These are phyloP conservation scores for Sporothrix inflata DNA, from an alignment of 2,329 filamentous ascomycete genomes.

Conservation along the genomic window DNA sequence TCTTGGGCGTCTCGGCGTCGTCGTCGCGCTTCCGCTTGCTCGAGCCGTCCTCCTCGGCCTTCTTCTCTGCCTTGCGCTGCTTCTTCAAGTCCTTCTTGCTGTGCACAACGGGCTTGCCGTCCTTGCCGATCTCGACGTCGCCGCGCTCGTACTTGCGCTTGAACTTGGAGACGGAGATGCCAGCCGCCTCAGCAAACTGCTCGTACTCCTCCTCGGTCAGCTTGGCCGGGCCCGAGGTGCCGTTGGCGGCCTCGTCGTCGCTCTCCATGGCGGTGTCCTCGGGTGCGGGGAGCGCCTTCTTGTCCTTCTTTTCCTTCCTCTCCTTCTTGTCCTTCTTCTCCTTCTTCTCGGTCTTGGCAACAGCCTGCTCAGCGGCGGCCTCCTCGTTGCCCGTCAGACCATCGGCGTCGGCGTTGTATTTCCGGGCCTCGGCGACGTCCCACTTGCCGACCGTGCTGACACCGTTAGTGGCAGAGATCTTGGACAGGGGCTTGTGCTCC, in stretches of 20 bases:
- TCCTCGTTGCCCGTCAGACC: constrained; percentile 73
- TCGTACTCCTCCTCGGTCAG: constrained; percentile 61
- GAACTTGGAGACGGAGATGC: constrained; percentile 75
- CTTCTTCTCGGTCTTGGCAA: constrained; percentile 48
- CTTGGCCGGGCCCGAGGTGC: constrained; percentile 40
- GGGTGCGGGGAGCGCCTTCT: constrained; percentile 14
- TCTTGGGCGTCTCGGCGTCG: constrained; percentile 62
- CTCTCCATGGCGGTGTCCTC: constrained; percentile 30
- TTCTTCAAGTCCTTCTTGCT: constrained; percentile 53
- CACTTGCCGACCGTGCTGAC: constrained; percentile 69
- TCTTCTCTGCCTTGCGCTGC: constrained; percentile 37
- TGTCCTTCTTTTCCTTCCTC: constrained; percentile 34
- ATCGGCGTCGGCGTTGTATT: constrained; percentile 95
- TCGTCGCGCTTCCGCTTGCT: constrained; percentile 71
- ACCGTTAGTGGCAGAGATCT: constrained; percentile 42
- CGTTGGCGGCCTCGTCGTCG: constrained; percentile 24
- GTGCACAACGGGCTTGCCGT: constrained; percentile 67
- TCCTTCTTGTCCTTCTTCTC: constrained; percentile 35
- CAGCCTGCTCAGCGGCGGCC: constrained; percentile 50
- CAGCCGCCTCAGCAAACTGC: constrained; percentile 65
- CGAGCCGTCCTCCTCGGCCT: constrained; percentile 46
- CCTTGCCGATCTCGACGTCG: constrained; percentile 67
- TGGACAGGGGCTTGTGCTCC: constrained; percentile 86
- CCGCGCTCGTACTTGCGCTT: constrained; percentile 77
- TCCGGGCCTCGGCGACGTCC: constrained; percentile 87